phyloP scores from a whole-genome alignment of 2,329 filamentous ascomycete genomes.

The Botryotinia globosa region DNA sequence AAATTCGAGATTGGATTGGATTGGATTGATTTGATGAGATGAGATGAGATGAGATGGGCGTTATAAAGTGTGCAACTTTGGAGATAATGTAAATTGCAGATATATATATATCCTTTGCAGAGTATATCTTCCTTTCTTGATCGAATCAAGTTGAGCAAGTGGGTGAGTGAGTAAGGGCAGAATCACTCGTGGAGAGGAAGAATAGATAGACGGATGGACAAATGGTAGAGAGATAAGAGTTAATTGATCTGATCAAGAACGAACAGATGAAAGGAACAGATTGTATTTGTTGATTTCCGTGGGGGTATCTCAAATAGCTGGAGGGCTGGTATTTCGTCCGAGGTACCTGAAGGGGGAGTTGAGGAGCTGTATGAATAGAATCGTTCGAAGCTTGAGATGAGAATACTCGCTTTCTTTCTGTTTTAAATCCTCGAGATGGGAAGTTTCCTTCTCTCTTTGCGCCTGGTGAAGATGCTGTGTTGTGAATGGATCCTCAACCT shows the following conservation, averaged over 20 bases:
- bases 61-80: not conserved
- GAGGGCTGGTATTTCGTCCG: not conserved
- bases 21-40: not conserved
- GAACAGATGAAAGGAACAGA: not conserved
- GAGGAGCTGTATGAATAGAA: not conserved
- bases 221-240: not conserved
- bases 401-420: no score
- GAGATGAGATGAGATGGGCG: not conserved
- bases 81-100: not conserved
- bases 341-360: not conserved
- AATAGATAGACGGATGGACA: not conserved
- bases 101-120: not conserved
- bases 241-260: not conserved
- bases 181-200: not conserved
- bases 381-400: not conserved
- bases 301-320: not conserved
- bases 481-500: not conserved
- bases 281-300: not conserved
- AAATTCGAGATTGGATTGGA: not conserved
- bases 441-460: not conserved
- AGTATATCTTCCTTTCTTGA: not conserved
- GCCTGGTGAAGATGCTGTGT: not conserved
- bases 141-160: not conserved
- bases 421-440: not conserved
- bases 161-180: not conserved